Conservation (phyloP, 2,329 filamentous ascomycete genomes). For the Aspergillus fumigatiaffinis region DNA sequence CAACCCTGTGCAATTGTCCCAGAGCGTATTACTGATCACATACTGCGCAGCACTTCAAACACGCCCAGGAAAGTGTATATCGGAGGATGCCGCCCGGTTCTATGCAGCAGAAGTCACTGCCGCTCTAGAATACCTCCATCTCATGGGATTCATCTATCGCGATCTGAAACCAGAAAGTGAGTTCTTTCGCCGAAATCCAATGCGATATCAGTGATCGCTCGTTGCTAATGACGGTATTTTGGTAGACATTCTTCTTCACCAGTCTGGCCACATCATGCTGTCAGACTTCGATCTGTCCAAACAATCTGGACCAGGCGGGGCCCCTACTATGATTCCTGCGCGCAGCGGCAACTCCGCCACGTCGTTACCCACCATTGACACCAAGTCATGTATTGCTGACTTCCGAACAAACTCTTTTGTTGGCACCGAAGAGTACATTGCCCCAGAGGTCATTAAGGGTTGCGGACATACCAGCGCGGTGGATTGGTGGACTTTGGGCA, state of each 20-base stretch:
- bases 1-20: constrained; percentile 1
- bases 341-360: constrained; percentile 82
- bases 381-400: constrained; percentile 95
- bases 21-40: constrained; percentile 5
- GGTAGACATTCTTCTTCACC: constrained; percentile 89
- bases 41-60: constrained; percentile 72
- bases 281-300: constrained; percentile 98
- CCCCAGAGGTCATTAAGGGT: constrained; percentile 96
- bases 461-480: constrained; percentile 97
- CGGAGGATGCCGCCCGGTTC: constrained; percentile 93
- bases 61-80: constrained; percentile 92
- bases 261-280: constrained; percentile 99
- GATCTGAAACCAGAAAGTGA: constrained; percentile 95
- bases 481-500: constrained; percentile 98
- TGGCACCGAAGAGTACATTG: constrained; percentile 97
- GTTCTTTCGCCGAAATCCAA: constrained; percentile 34
- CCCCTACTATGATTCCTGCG: constrained; percentile 95
- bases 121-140: constrained; percentile 89
- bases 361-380: constrained; percentile 93
- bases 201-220: not conserved
- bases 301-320: constrained; percentile 91
- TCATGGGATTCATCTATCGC: constrained; percentile 99
- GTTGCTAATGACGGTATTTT: constrained; percentile 35
- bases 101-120: constrained; percentile 97
- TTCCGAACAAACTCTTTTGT: constrained; percentile 99